Percentiles rank a stretch among this genome's conserved stretches.
These are phyloP conservation scores for Grigorovia jiainica DNA, from an alignment of 805 yeast genomes.

Conservation along the genomic window DNA sequence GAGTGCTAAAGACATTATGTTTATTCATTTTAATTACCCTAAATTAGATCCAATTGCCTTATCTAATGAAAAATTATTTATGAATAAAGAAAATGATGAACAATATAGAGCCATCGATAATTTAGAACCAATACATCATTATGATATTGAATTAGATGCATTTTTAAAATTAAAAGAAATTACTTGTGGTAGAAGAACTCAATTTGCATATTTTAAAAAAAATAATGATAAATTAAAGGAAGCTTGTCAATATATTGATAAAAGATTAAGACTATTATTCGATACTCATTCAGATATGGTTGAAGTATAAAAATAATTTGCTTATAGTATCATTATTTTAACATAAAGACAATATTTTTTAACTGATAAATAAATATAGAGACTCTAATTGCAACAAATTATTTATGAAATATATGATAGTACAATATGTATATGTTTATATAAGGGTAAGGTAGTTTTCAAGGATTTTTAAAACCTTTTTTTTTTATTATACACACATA, in stretches of 20 bases:
- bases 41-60: constrained; percentile 30
- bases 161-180: constrained; percentile 4
- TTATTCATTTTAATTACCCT: constrained; percentile 34
- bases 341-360: no score
- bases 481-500: no score
- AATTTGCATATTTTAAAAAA: constrained; percentile 9
- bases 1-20: constrained; percentile 18
- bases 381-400: no score
- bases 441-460: no score
- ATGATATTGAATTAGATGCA: constrained; percentile 20
- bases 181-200: not conserved
- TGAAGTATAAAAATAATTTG: not conserved
- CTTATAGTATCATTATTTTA: not conserved
- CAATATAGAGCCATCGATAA: constrained; percentile 12
- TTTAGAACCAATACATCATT: constrained; percentile 11
- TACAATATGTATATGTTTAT: no score
- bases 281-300: constrained; percentile 13
- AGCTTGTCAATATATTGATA: constrained; percentile 16
- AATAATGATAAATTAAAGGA: constrained; percentile 8
- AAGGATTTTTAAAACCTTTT: no score
- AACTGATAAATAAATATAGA: no score
- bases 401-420: no score
- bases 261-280: constrained; percentile 12
- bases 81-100: constrained; percentile 4
- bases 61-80: constrained; percentile 13